Evolutionary conservation across 2,329 filamentous ascomycete genomes (phyloP).

Genomic region (Colletotrichum theobromicola): DNA sequence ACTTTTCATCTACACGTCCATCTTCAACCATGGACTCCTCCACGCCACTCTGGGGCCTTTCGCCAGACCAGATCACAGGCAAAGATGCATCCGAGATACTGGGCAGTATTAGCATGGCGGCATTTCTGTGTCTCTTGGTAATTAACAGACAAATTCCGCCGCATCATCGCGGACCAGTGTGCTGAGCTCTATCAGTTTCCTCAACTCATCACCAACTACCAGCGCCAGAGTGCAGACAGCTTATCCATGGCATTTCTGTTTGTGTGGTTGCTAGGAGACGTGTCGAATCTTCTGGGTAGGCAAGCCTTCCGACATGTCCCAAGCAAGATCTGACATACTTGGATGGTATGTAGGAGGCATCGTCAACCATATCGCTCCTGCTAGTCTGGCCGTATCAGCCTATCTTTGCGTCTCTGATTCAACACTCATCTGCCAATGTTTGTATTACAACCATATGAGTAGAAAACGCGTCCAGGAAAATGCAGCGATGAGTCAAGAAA

Average conservation of each 20-base stretch:
- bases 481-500: not conserved
- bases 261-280: not conserved
- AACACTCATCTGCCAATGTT: conserved; percentile 10
- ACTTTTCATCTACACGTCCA: not conserved
- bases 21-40: not conserved
- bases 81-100: conserved; percentile 10
- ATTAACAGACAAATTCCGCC: not conserved
- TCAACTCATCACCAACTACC: conserved; percentile 4
- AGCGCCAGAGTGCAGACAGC: conserved; percentile 4
- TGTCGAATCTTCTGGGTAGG: conserved; percentile 2
- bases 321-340: not conserved
- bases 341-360: not conserved
- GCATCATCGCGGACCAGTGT: too few relatives aligned
- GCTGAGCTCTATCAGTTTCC: not conserved
- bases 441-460: not conserved
- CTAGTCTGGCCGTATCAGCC: not conserved
- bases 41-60: not conserved
- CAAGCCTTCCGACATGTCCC: not conserved
- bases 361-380: conserved; percentile 5
- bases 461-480: not conserved
- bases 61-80: not conserved
- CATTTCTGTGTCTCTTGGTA: conserved; percentile 13
- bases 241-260: conserved; percentile 12
- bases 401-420: conserved; percentile 11
- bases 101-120: conserved; percentile 15